Evolutionary conservation across 2,329 filamentous ascomycete genomes (phyloP).

Genomic region (Clonostachys rhizophaga): DNA sequence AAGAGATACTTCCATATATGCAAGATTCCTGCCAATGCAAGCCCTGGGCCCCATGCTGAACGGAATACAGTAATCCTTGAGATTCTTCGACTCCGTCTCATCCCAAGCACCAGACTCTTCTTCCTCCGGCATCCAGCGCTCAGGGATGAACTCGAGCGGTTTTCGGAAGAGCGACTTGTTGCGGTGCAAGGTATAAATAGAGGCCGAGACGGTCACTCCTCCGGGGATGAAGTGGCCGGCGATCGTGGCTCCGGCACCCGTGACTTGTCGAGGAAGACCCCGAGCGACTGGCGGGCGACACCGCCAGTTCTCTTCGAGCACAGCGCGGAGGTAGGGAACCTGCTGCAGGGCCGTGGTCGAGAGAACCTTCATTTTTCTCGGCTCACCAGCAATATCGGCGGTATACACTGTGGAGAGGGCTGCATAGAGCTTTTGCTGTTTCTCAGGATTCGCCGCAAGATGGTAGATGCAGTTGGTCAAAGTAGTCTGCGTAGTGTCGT

Average conservation of each 20-base stretch:
- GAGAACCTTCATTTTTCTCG: neutral
- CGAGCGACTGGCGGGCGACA: neutral
- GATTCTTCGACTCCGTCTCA: neutral
- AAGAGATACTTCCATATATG: constrained; percentile 3
- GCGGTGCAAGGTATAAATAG: constrained; percentile 16
- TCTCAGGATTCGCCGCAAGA: neutral
- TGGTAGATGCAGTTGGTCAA: constrained; percentile 4
- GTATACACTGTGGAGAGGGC: neutral
- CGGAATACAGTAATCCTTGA: constrained; percentile 3
- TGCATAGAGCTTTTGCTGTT: neutral
- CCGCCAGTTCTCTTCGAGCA: constrained; percentile 2
- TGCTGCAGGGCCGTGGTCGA: neutral
- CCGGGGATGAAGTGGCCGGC: constrained; percentile 12
- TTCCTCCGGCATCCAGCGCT: constrained; percentile 10
- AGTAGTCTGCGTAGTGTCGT: constrained; percentile 3
- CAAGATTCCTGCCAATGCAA: constrained; percentile 3
- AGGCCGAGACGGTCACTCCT: constrained; percentile 12
- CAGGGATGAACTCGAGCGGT: constrained; percentile 13
- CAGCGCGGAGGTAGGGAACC: constrained; percentile 1
- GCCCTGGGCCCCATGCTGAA: constrained; percentile 2
- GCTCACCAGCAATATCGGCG: neutral
- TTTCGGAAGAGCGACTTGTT: constrained; percentile 12
- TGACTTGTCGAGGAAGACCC: neutral
- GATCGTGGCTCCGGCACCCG: constrained; percentile 2
- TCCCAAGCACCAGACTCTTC: neutral